phyloP scores from a whole-genome alignment of 768 basidiomycete genomes.

The Calocybe indica region DNA sequence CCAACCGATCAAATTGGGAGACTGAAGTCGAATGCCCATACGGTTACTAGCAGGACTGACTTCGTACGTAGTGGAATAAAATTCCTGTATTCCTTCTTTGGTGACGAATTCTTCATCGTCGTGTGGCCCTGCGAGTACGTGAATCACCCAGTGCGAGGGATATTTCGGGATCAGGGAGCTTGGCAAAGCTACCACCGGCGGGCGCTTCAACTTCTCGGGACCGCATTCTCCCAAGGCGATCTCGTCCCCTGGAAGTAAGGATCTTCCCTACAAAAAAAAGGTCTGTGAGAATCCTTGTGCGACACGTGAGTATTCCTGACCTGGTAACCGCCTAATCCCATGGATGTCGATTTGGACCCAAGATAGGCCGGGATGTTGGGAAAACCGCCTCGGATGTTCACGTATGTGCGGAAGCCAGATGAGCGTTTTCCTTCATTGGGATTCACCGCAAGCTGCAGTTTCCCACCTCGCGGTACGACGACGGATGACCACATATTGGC shows the following conservation, averaged over 20 bases:
- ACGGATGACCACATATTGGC: slow-evolving; percentile 45
- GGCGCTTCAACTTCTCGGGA: slow-evolving; percentile 12
- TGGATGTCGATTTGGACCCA: slow-evolving; percentile 60
- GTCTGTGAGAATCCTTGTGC: neutral
- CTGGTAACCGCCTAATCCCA: slow-evolving; percentile 58
- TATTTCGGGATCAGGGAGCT: slow-evolving; percentile 33
- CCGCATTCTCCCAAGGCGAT: slow-evolving; percentile 32
- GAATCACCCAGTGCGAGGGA: slow-evolving; percentile 42
- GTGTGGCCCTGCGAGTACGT: slow-evolving; percentile 58
- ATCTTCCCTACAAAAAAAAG: slow-evolving; percentile 36
- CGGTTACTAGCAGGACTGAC: slow-evolving; percentile 56
- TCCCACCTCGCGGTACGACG: slow-evolving; percentile 36
- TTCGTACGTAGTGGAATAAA: slow-evolving; percentile 48
- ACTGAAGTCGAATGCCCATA: slow-evolving; percentile 56
- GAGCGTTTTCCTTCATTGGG: slow-evolving; percentile 7
- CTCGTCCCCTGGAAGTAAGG: slow-evolving; percentile 45
- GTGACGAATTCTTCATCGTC: slow-evolving; percentile 54
- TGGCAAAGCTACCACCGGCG: slow-evolving; percentile 15
- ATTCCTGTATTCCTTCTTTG: slow-evolving; percentile 34
- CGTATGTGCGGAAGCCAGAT: slow-evolving; percentile 47
- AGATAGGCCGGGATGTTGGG: slow-evolving; percentile 50
- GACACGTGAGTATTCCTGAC: slow-evolving; percentile 18
- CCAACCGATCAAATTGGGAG: slow-evolving; percentile 39
- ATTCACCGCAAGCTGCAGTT: slow-evolving; percentile 32
- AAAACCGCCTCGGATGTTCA: slow-evolving; percentile 56